phyloP scores from a whole-genome alignment of 1,284 basidiomycete genomes.

The Peniophora sp. region DNA sequence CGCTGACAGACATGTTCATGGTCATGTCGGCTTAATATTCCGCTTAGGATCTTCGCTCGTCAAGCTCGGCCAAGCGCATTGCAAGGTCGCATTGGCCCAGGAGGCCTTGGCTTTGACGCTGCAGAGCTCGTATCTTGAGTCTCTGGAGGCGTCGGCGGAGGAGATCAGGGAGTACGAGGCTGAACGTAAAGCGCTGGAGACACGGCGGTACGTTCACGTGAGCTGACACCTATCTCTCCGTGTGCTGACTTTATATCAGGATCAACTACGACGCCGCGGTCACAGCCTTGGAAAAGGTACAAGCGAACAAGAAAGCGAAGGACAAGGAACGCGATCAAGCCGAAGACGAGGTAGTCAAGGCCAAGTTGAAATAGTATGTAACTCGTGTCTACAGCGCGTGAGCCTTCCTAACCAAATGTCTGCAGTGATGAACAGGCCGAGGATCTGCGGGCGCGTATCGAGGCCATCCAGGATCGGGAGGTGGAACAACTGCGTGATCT shows the following conservation, averaged over 20 bases:
- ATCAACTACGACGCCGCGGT: constrained; percentile 71
- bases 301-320: constrained; percentile 58
- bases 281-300: constrained; percentile 57
- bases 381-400: too few species aligned
- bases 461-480: constrained; percentile 72
- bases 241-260: constrained; percentile 19
- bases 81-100: constrained; percentile 73
- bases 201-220: constrained; percentile 45
- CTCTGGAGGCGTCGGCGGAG: constrained; percentile 52
- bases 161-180: constrained; percentile 68
- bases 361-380: constrained; percentile 68
- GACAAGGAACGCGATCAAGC: constrained; percentile 64
- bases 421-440: constrained; percentile 76
- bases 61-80: constrained; percentile 72
- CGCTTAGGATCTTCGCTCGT: constrained; percentile 57
- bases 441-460: constrained; percentile 70
- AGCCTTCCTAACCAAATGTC: too few species aligned
- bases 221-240: background rate
- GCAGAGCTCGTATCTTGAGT: constrained; percentile 61
- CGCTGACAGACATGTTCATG: constrained; percentile 1
- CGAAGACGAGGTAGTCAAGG: constrained; percentile 68
- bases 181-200: constrained; percentile 74
- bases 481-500: constrained; percentile 62
- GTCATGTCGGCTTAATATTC: constrained; percentile 3
- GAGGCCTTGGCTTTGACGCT: constrained; percentile 70